phyloP scores from a whole-genome alignment of 345 rosid species.

The Murraya paniculata region DNA sequence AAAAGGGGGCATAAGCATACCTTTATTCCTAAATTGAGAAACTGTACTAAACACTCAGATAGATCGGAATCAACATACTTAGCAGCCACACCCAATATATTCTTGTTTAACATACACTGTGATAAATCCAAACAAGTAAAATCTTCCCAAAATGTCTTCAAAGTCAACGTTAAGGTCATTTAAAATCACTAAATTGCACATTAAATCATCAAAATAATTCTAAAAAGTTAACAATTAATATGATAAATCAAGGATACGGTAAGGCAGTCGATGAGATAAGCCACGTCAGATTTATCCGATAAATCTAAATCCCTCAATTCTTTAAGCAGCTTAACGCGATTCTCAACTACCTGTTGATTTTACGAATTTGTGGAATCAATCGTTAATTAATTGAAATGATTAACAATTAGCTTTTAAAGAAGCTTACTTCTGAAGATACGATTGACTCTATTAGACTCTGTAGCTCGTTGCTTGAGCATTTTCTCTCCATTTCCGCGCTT shows the following conservation, averaged over 20 bases:
- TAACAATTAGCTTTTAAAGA: not conserved
- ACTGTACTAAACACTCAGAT: slow-evolving; percentile 36
- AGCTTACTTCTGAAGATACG: slow-evolving; percentile 65
- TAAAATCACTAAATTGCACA: not conserved
- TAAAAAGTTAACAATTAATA: not conserved
- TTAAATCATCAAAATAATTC: not conserved
- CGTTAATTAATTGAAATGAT: not conserved
- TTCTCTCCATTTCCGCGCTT: slow-evolving; percentile 41
- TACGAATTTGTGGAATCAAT: not conserved
- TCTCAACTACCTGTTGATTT: slow-evolving; percentile 65
- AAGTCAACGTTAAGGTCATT: slow-evolving; percentile 44
- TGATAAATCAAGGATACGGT: slow-evolving; percentile 51
- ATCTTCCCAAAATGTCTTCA: slow-evolving; percentile 71
- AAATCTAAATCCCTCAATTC: slow-evolving; percentile 45
- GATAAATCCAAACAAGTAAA: slow-evolving; percentile 85
- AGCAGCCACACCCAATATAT: slow-evolving; percentile 53
- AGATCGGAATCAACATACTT: slow-evolving; percentile 50
- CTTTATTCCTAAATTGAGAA: slow-evolving; percentile 64
- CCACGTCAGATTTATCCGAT: slow-evolving; percentile 43
- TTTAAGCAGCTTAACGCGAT: slow-evolving; percentile 51
- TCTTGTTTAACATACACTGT: slow-evolving; percentile 76
- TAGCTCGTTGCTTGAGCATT: slow-evolving; percentile 28
- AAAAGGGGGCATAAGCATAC: slow-evolving; percentile 26
- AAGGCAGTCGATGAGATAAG: slow-evolving; percentile 46
- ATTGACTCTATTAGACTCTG: slow-evolving; percentile 49